Conservation (phyloP, 169 alveolate genomes). For the Toxoplasma gondii region DNA sequence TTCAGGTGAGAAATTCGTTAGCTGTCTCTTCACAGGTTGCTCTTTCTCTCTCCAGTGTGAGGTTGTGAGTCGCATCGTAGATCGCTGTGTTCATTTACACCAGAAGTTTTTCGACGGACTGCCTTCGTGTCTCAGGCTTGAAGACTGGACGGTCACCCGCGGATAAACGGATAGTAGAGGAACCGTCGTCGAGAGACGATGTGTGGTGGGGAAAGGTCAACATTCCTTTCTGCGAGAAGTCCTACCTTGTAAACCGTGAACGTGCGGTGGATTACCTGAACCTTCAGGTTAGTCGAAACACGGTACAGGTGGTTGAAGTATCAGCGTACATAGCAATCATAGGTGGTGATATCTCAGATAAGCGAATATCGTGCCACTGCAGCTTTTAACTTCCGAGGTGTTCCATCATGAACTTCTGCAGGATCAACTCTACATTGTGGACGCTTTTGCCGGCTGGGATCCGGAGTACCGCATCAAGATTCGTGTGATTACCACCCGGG, state of each 20-base stretch:
- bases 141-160: slow-evolving; percentile 93
- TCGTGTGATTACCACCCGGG: slow-evolving; percentile 90
- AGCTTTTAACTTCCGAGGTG: not conserved
- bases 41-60: too few relatives aligned
- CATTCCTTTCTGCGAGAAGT: slow-evolving; percentile 88
- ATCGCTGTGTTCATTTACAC: not conserved
- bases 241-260: slow-evolving; percentile 88
- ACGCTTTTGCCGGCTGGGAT: slow-evolving; percentile 98
- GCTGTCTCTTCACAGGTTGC: too few relatives aligned
- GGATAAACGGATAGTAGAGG: slow-evolving; percentile 93
- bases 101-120: not conserved
- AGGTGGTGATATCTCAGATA: too few relatives aligned
- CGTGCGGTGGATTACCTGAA: slow-evolving; percentile 94
- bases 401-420: slow-evolving; percentile 40
- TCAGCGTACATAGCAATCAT: too few relatives aligned
- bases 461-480: slow-evolving; percentile 87
- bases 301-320: too few relatives aligned
- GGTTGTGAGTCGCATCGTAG: not conserved
- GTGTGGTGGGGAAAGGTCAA: slow-evolving; percentile 97
- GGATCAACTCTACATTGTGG: slow-evolving; percentile 91
- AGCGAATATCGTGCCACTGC: too few relatives aligned
- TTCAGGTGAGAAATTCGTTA: slow-evolving; percentile 71
- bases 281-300: slow-evolving; percentile 66
- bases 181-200: slow-evolving; percentile 77
- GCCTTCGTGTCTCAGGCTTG: slow-evolving; percentile 69